phyloP scores from a whole-genome alignment of 441 rosid genomes.

The Erodium trifolium region DNA sequence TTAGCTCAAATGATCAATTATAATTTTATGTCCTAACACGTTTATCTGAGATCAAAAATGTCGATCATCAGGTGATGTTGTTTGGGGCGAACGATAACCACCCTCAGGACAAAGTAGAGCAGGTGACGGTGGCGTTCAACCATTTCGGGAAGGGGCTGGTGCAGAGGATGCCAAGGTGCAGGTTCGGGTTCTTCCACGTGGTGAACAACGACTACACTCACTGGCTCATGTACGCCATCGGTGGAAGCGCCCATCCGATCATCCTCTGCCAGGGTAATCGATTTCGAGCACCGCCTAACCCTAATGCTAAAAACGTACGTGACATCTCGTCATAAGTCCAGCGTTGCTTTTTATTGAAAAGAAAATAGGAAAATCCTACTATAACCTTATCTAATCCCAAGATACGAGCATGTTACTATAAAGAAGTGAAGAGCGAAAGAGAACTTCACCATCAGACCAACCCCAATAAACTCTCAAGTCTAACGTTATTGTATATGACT shows the following conservation, averaged over 20 bases:
- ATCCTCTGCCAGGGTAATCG: constrained; percentile 92
- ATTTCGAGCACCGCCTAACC: constrained; percentile 67
- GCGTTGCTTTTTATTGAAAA: no score
- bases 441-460: no score
- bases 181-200: constrained; percentile 82
- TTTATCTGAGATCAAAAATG: no score
- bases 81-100: constrained; percentile 23
- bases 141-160: constrained; percentile 45
- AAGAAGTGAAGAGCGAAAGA: no score
- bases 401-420: no score
- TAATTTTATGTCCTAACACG: no score
- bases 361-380: no score
- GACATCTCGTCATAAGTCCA: no score
- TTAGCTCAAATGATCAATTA: no score
- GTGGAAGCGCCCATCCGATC: constrained; percentile 89
- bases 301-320: constrained; percentile 68
- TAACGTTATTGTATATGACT: no score
- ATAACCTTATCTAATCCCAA: no score
- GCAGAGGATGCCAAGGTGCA: constrained; percentile 73
- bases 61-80: constrained; percentile 19
- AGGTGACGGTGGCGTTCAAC: constrained; percentile 26
- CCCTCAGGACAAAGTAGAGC: constrained; percentile 17
- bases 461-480: no score
- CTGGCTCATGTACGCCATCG: constrained; percentile 97
- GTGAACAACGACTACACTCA: constrained; percentile 84